Evolutionary conservation across 768 basidiomycete species (phyloP), one percentile per base, ranked within the genome.

Genomic region (Lactifluus subvellereus): DNA sequence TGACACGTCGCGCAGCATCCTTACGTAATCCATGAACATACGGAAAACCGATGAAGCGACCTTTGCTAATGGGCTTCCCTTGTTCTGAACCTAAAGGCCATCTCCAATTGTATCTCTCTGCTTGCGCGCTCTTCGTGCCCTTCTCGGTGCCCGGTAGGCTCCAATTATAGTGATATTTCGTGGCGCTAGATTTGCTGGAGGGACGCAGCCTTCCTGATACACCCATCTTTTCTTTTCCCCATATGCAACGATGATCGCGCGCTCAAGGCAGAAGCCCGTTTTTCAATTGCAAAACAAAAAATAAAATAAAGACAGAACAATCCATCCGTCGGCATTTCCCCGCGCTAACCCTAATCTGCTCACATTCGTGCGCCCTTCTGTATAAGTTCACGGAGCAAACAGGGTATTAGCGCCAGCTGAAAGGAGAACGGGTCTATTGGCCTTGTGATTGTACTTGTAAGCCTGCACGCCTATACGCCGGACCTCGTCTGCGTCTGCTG

Each of bases 311-410:
- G 22, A 37, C 32, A 13, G 38, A 27, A 30, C 50, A 11, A 27
- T 3, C 33, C 61, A 22, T 45, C 13, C 32, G n/a, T 55, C 47
- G 47, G 52, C 51, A n/a, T 16, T 10, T 50, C 32, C 33, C 22
- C 32, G n/a, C 51, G 2, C 61, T 57, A 62, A n/a, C 33, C 61
- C 45, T 27, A 20, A 62, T 62, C 16, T 9, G 61, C 35, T 52
- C 27, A 9, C 20, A 27, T 52, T 47, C 42, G 42, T 54, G 20
- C 54, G 33, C 32, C 40, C 5, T 5, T 48, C 18, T 48, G 22
- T 27, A 48, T 48, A 48, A 48, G 47, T 48, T 48, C 22, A 48
- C 47, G 47, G 47, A 48, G 22, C 38, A 35, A 33, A 14, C 1
- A 13, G 6, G 9, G 1, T n/a, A 27, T 38, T 14, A 47, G 43